Evolutionary conservation across 2,329 filamentous ascomycete genomes (phyloP), one percentile per base, ranked within the genome.

Genomic region (Stagonosporopsis chrysanthemi): DNA sequence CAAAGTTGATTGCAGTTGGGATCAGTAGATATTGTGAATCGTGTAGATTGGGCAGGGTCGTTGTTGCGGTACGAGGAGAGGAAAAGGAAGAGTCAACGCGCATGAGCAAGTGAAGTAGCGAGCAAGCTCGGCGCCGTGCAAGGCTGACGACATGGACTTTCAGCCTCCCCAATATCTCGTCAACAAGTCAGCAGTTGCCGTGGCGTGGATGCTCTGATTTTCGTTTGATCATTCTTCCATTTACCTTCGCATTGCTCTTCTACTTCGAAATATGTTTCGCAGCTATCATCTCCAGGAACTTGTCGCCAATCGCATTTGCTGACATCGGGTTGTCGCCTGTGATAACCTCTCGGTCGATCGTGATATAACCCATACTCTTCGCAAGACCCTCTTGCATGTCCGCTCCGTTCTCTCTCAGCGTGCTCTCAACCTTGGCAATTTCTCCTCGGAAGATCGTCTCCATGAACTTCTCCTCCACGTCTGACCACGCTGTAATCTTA

Each of bases 381-480:
- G 67, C 63, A 1, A 71, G 22, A 2, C 78, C 78, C 53, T 78
- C 75, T n/a, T 80, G 71, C 77, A 82, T 81, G 7, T 77, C 69
- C 0, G 77, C 80, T 0, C 80, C 79, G 11, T 74, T 73, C 22
- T 78, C 69, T 17, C 68, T 70, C 52, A 82, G 57, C 7, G 61
- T 66, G 4, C 70, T 69, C 61, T 77, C 80, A 6, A 79, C 77
- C 65, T 80, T 81, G 48, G 75, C 66, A 4, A 81, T 71, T 63
- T 81, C 78, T 0, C 78, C 80, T 5, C 78, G 65, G 8, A 71
- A 47, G 26, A 78, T 61, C n/a, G 68, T 78, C 71, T 82, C 80
- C 76, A 81, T 80, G 19, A 77, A 52, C 62, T 75, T 78, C 67
- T 82, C 80, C 63, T 82, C 80, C 0, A 69, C 72, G 64, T 81